phyloP scores from a whole-genome alignment of 108 stramenopile species.

The Pseudonitzschia delicatissima region DNA sequence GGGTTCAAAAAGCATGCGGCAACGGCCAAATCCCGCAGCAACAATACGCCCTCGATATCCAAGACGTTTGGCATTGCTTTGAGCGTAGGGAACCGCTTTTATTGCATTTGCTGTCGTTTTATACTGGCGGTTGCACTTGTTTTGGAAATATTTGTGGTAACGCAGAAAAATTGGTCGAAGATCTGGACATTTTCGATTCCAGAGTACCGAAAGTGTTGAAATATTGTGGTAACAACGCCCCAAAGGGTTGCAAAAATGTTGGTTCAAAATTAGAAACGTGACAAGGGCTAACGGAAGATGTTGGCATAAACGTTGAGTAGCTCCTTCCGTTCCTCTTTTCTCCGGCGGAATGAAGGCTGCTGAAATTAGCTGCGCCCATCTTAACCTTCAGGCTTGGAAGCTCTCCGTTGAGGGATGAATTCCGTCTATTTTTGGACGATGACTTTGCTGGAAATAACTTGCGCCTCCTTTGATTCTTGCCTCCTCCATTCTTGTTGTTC shows the following conservation, averaged over 20 bases:
- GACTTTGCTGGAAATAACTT: slow-evolving; percentile 15
- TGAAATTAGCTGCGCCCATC: slow-evolving; percentile 5
- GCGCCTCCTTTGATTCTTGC: background rate
- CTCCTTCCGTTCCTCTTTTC: background rate
- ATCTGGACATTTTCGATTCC: background rate
- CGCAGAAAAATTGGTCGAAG: no score
- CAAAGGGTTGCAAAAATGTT: no score
- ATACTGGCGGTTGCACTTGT: no score
- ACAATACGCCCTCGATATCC: slow-evolving; percentile 2
- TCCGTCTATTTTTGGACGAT: background rate
- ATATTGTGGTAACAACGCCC: background rate
- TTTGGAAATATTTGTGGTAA: no score
- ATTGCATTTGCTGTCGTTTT: background rate
- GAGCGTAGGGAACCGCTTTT: background rate
- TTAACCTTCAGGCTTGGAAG: background rate
- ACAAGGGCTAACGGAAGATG: background rate
- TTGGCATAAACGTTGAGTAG: slow-evolving; percentile 1
- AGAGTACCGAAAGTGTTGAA: background rate
- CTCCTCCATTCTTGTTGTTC: background rate
- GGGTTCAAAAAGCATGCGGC: slow-evolving; percentile 4
- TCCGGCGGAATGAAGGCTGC: background rate
- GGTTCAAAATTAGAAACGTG: background rate
- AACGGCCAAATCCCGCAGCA: slow-evolving; percentile 3
- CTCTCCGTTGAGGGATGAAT: background rate
- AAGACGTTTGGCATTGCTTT: background rate